Conservation (phyloP, 495 filamentous ascomycete species). For the Aspergillus conjunctus region DNA sequence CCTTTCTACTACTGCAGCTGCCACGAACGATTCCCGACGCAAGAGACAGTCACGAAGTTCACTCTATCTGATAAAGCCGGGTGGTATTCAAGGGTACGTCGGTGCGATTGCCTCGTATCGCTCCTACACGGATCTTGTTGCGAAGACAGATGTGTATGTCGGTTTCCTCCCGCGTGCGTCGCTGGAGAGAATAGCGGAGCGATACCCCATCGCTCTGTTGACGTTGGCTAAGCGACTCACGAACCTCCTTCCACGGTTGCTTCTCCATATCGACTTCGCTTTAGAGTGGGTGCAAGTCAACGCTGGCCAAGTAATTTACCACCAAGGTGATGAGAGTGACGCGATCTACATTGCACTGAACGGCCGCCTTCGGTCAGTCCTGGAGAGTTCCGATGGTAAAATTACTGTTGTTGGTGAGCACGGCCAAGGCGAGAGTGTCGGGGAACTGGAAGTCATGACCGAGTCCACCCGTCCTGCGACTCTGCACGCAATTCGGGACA, state of each 20-base stretch:
- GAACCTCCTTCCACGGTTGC: conserved; percentile 82
- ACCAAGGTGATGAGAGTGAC: conserved; percentile 94
- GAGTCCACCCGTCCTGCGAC: conserved; percentile 87
- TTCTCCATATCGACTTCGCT: conserved; percentile 96
- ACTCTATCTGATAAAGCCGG: conserved; percentile 91
- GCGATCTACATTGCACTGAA: conserved; percentile 98
- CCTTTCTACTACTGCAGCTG: conserved; percentile 33
- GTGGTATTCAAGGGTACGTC: conserved; percentile 91
- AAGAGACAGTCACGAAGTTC: conserved; percentile 63
- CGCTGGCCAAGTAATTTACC: conserved; percentile 90
- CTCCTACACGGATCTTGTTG: conserved; percentile 94
- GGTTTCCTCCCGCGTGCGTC: conserved; percentile 88
- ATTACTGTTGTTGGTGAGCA: conserved; percentile 91
- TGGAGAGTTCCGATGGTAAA: conserved; percentile 75
- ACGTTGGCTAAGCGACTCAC: conserved; percentile 96
- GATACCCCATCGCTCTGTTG: conserved; percentile 85
- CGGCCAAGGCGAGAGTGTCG: conserved; percentile 96
- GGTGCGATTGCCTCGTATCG: conserved; percentile 91
- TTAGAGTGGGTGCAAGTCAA: conserved; percentile 97
- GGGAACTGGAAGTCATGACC: conserved; percentile 95
- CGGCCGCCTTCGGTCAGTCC: conserved; percentile 78
- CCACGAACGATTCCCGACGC: conserved; percentile 45
- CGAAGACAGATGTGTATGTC: conserved; percentile 98
- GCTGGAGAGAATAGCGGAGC: conserved; percentile 88
- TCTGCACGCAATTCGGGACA: conserved; percentile 93